Evolutionary conservation across 768 basidiomycete species (phyloP), one percentile per base, ranked within the genome.

Genomic region (Suillus tomentosus): DNA sequence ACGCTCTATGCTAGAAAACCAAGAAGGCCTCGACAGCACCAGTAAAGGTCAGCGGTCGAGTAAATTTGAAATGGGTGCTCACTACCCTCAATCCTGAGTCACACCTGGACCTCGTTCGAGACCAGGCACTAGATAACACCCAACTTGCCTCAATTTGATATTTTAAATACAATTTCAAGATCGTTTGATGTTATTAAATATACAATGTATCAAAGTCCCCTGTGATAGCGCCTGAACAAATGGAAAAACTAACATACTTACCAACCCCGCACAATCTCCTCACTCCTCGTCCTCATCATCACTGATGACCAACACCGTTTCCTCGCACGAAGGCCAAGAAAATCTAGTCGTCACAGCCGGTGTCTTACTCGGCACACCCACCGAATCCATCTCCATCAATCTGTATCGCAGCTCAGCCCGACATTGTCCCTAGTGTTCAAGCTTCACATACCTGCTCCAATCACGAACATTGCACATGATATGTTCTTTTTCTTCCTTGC

Each of bases 401-500:
- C 66, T 67, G 50, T 22, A 24, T 19, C n/a, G 8, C 37, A 31
- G 10, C 54, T 67, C 43, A 67, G 61, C 51, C n/a, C 43, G 36
- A 50, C 24, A 34, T 36, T 22, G 40, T 43, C 24, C 60, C 17
- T 54, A 36, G 5, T 42, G 31, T 34, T 39, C 50, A 5, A 40
- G 50, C 15, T 27, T 43, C 22, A 85, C 85, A 77, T 79, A 88
- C 86, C 84, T 80, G 66, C 76, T 82, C 67, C 78, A 79, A 73
- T 84, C 81, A 53, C 82, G 79, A 78, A 87, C 79, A 24, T 78
- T 68, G 10, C 69, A 72, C 71, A 84, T 66, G 5, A 87, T 76
- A 10, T 63, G 66, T 22, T 84, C 82, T 67, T 79, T 85, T 74
- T 86, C 85, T 60, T 76, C 77, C 75, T 85, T 87, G 13, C 79